A percentile compares a stretch with the other conserved stretches of the same genome.
These are phyloP conservation scores for Naegleria fowleri DNA, from an alignment of 208 protist genomes.

Conservation along the genomic window DNA sequence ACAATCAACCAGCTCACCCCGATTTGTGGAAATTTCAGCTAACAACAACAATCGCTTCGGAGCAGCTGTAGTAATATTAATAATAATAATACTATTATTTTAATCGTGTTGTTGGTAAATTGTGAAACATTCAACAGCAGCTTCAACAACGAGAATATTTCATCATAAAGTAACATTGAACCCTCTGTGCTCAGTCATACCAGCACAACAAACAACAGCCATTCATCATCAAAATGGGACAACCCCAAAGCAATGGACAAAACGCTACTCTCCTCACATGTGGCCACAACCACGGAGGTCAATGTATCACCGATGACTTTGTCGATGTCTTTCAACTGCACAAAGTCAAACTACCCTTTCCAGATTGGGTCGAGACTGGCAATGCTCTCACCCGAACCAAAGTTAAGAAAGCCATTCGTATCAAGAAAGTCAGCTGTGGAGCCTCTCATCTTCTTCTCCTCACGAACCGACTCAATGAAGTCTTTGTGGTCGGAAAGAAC, in stretches of 20 bases:
- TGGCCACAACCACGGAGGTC: neutral
- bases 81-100: no score
- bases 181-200: no score
- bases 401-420: neutral
- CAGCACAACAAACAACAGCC: no score
- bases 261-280: neutral
- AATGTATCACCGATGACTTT: neutral
- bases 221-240: neutral
- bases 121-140: no score
- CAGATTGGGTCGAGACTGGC: neutral
- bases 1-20: no score
- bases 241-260: neutral
- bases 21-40: no score
- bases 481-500: neutral
- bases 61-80: no score
- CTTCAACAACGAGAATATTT: no score
- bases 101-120: no score
- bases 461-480: neutral
- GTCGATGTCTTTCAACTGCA: neutral
- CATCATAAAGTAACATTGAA: no score
- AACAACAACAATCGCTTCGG: no score
- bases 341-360: neutral
- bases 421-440: neutral
- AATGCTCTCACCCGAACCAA: neutral
- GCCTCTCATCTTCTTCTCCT: neutral